Conservation (phyloP, 768 basidiomycete species). For the Tephrocybe sp. region DNA sequence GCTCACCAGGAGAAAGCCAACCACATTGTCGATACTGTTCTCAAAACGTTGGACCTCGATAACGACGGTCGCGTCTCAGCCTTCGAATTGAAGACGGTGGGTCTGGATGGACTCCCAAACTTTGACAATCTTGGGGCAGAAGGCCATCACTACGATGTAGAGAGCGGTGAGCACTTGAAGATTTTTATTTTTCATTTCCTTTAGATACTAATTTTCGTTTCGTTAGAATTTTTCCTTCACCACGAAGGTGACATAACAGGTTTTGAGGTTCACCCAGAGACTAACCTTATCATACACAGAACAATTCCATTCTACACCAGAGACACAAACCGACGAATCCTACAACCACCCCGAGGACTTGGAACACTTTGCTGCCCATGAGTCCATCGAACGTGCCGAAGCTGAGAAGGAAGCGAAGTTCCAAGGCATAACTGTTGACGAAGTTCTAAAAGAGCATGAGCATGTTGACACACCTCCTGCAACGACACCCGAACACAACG, state of each 20-base stretch:
- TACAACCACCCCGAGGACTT: slow-evolving; percentile 93
- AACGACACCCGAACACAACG: slow-evolving; percentile 10
- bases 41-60: slow-evolving; percentile 71
- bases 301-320: slow-evolving; percentile 91
- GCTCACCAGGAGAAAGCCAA: slow-evolving; percentile 85
- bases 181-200: not conserved
- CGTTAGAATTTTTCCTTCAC: slow-evolving; percentile 87
- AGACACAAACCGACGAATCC: slow-evolving; percentile 94
- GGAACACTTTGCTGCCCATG: slow-evolving; percentile 92
- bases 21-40: slow-evolving; percentile 68
- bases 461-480: slow-evolving; percentile 16
- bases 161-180: slow-evolving; percentile 65
- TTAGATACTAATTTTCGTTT: not conserved
- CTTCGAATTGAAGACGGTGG: slow-evolving; percentile 72
- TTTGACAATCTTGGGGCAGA: slow-evolving; percentile 85
- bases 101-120: slow-evolving; percentile 75
- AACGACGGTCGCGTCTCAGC: slow-evolving; percentile 67
- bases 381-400: slow-evolving; percentile 80
- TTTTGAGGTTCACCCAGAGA: not conserved
- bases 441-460: slow-evolving; percentile 59
- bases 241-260: slow-evolving; percentile 73
- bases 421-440: slow-evolving; percentile 79
- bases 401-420: slow-evolving; percentile 81
- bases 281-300: slow-evolving; percentile 42
- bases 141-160: slow-evolving; percentile 91